Percentiles rank a stretch among this genome's conserved stretches.
Evolutionary conservation across 441 rosid genomes (phyloP).

Genomic region (Populus hybrid): DNA sequence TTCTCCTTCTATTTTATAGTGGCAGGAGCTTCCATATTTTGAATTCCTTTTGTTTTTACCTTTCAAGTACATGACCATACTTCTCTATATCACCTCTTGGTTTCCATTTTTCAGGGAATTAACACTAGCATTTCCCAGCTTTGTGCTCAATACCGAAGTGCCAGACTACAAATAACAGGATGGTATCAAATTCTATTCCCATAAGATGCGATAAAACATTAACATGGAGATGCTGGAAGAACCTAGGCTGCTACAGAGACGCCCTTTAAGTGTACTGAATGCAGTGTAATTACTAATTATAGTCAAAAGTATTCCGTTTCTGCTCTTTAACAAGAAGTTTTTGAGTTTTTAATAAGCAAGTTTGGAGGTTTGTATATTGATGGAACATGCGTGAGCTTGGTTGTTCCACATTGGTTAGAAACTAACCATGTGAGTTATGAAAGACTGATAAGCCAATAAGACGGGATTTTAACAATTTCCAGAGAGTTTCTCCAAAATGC

Average conservation of each 20-base stretch:
- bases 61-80: background rate
- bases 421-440: no score
- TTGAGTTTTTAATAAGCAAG: no score
- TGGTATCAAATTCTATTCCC: constrained; percentile 1
- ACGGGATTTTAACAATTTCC: no score
- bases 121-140: constrained; percentile 53
- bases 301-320: background rate
- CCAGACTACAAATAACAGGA: constrained; percentile 22
- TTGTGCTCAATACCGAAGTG: constrained; percentile 39
- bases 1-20: no score
- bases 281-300: background rate
- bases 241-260: background rate
- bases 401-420: no score
- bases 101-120: constrained; percentile 47
- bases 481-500: no score
- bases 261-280: background rate
- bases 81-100: background rate
- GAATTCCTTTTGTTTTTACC: background rate
- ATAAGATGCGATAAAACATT: background rate
- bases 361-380: no score
- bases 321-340: background rate
- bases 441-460: no score
- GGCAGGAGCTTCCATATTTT: background rate
- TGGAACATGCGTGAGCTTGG: no score
- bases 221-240: constrained; percentile 3